Conservation (phyloP, 495 filamentous ascomycete genomes). For the Aspergillus egyptiacus region DNA sequence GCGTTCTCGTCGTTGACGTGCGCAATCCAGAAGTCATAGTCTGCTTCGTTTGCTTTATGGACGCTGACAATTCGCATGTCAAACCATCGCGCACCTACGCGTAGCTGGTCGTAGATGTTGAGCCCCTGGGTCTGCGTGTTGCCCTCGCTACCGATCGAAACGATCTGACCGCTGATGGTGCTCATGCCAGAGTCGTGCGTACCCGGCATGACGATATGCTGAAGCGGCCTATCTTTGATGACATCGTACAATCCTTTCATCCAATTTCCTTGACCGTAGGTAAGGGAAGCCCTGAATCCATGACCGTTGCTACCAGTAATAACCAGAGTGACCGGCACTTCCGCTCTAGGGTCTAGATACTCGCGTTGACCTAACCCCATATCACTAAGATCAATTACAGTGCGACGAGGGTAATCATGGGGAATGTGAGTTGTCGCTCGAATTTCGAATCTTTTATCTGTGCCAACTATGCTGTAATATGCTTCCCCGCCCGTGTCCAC, state of each 20-base stretch:
- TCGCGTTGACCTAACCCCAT: conserved; percentile 13
- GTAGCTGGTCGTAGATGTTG: conserved; percentile 11
- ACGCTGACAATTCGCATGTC: conserved; percentile 11
- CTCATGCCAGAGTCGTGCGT: conserved; percentile 14
- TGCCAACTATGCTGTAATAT: conserved; percentile 9
- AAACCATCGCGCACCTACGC: conserved; percentile 10
- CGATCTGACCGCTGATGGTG: conserved; percentile 10
- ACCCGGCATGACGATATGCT: conserved; percentile 11
- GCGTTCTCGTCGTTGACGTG: conserved; percentile 11
- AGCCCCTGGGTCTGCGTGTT: conserved; percentile 11
- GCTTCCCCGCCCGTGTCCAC: conserved; percentile 10
- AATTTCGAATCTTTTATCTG: conserved; percentile 5
- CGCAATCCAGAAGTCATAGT: conserved; percentile 10
- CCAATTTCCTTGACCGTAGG: conserved; percentile 1
- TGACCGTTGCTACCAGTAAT: conserved; percentile 9
- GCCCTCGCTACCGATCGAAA: conserved; percentile 6
- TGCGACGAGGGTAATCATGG: conserved; percentile 7
- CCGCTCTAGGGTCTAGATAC: conserved; percentile 5
- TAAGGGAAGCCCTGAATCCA: conserved; percentile 10
- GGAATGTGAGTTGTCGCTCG: conserved; percentile 12
- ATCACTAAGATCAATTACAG: conserved; percentile 8
- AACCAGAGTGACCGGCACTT: conserved; percentile 12
- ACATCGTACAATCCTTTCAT: conserved; percentile 9
- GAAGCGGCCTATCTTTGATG: conserved; percentile 5
- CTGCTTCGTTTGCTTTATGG: background rate